Percentiles rank a stretch among this genome's conserved stretches.
phyloP scores from a whole-genome alignment of 306 rosid genomes.

The Betula pendula region DNA sequence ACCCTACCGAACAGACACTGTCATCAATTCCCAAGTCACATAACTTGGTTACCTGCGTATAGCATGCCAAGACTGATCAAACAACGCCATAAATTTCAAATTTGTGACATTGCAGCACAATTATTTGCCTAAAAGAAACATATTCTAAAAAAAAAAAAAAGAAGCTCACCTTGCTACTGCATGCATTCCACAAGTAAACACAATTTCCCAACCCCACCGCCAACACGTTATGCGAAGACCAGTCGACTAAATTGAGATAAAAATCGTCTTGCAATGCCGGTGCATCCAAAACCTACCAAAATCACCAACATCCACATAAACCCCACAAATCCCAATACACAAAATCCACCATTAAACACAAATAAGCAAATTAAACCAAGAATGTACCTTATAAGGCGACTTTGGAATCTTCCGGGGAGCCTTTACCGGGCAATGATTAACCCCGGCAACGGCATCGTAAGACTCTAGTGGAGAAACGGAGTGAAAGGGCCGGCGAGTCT shows the following conservation, averaged over 20 bases:
- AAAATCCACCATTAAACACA: slow-evolving; percentile 7
- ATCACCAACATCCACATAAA: slow-evolving; percentile 8
- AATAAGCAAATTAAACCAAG: neutral
- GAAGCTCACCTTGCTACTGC: slow-evolving; percentile 83
- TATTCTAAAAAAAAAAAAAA: neutral
- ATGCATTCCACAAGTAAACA: slow-evolving; percentile 98
- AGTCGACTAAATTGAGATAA: slow-evolving; percentile 93
- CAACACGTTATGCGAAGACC: slow-evolving; percentile 93
- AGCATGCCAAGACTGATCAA: slow-evolving; percentile 27
- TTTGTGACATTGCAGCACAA: neutral
- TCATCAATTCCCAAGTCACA: slow-evolving; percentile 94
- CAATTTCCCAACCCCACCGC: slow-evolving; percentile 96
- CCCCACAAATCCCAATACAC: slow-evolving; percentile 14
- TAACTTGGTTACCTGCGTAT: slow-evolving; percentile 83
- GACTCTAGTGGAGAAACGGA: slow-evolving; percentile 77
- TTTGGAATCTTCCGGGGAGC: slow-evolving; percentile 86
- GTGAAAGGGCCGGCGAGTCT: slow-evolving; percentile 82
- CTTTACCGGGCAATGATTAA: slow-evolving; percentile 65
- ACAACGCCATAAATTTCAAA: slow-evolving; percentile 1
- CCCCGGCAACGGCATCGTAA: slow-evolving; percentile 68
- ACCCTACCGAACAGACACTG: slow-evolving; percentile 92
- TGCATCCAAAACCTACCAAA: slow-evolving; percentile 82
- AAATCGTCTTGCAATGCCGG: slow-evolving; percentile 98
- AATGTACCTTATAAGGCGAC: slow-evolving; percentile 87
- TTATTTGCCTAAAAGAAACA: neutral